phyloP scores from a whole-genome alignment of 345 rosid species.

The Lenwebbia sp. region DNA sequence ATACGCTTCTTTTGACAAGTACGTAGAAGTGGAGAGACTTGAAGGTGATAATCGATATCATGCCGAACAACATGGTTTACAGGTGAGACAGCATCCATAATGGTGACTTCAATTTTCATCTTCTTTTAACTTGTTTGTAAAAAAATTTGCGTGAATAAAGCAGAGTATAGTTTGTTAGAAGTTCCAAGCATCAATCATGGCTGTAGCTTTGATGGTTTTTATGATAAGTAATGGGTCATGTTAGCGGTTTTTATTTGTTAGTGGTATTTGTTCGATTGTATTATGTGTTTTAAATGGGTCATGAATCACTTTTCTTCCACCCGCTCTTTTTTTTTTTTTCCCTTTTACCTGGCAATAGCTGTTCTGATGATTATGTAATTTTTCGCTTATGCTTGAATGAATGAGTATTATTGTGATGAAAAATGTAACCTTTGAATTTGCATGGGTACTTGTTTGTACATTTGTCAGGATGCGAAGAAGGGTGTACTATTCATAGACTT shows the following conservation, averaged over 20 bases:
- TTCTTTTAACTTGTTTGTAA: background rate
- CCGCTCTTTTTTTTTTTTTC: background rate
- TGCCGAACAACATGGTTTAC: slow-evolving; percentile 62
- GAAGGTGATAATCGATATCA: slow-evolving; percentile 75
- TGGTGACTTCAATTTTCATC: background rate
- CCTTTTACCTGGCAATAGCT: background rate
- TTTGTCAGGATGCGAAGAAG: slow-evolving; percentile 49
- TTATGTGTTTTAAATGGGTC: background rate
- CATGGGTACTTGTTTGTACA: background rate
- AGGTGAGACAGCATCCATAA: slow-evolving; percentile 26
- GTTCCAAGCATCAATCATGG: background rate
- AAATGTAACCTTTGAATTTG: background rate
- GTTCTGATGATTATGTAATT: background rate
- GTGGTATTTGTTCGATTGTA: background rate
- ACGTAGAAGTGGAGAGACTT: slow-evolving; percentile 73
- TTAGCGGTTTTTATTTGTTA: background rate
- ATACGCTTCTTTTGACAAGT: slow-evolving; percentile 74
- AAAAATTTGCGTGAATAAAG: background rate
- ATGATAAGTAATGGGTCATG: background rate
- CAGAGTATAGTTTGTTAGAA: background rate
- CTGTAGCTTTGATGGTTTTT: background rate
- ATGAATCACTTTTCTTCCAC: background rate
- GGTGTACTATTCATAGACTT: slow-evolving; percentile 52
- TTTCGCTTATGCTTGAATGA: background rate
- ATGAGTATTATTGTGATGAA: background rate